These are phyloP conservation scores for Colletotrichum cereale DNA, from an alignment of 2,329 filamentous ascomycete genomes.

Conservation along the genomic window DNA sequence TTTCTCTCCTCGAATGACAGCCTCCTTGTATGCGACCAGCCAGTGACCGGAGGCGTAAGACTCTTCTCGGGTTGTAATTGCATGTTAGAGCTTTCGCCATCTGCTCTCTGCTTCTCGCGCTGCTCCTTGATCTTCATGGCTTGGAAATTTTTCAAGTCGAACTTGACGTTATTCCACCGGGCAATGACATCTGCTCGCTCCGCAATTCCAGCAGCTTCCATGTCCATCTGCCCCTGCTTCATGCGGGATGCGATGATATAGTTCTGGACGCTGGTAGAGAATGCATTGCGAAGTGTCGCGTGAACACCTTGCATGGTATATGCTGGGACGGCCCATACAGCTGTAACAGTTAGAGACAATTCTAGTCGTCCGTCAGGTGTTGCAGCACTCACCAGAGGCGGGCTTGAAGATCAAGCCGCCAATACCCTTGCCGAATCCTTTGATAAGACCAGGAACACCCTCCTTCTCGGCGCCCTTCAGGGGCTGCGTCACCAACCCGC, in stretches of 20 bases:
- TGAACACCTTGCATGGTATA: slow-evolving; percentile 88
- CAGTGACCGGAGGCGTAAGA: slow-evolving; percentile 51
- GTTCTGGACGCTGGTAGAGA: slow-evolving; percentile 78
- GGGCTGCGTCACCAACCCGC: slow-evolving; percentile 85
- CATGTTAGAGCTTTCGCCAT: slow-evolving; percentile 42
- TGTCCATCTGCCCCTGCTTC: slow-evolving; percentile 79
- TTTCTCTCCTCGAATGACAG: slow-evolving; percentile 65
- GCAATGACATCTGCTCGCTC: slow-evolving; percentile 75
- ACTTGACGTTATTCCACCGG: slow-evolving; percentile 72
- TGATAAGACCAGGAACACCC: slow-evolving; percentile 72
- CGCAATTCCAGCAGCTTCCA: slow-evolving; percentile 62
- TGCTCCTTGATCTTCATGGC: slow-evolving; percentile 62
- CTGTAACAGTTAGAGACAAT: slow-evolving; percentile 48
- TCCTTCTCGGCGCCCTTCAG: slow-evolving; percentile 67
- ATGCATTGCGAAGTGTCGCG: slow-evolving; percentile 78
- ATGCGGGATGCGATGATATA: slow-evolving; percentile 85
- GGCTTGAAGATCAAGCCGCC: slow-evolving; percentile 86
- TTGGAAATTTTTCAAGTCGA: slow-evolving; percentile 72
- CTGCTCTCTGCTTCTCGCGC: slow-evolving; percentile 47
- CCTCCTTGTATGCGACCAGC: slow-evolving; percentile 63
- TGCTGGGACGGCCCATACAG: slow-evolving; percentile 78
- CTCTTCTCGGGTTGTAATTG: slow-evolving; percentile 30
- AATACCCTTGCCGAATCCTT: slow-evolving; percentile 85
- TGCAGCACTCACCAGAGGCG: slow-evolving; percentile 72
- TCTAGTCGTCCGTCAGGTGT: neutral